Percentiles rank a stretch among this genome's conserved stretches.
These are phyloP conservation scores for Aegilops longissima DNA, from an alignment of 176 grass and related monocot genomes.

Conservation along the genomic window DNA sequence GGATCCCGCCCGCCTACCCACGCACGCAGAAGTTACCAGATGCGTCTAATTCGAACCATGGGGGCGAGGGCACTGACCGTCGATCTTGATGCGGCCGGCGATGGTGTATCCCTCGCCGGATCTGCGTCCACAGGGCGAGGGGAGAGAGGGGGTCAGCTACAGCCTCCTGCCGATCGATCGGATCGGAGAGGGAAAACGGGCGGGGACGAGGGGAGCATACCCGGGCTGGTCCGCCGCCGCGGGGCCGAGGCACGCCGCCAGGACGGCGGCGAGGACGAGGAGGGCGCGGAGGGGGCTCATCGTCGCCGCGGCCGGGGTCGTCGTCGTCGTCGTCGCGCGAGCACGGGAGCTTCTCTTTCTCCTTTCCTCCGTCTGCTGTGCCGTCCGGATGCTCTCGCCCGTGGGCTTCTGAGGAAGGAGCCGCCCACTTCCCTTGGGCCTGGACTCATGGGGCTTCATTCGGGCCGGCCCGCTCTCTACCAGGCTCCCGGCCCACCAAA, in stretches of 20 bases:
- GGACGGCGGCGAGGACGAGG: neutral
- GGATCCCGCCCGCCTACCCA: neutral
- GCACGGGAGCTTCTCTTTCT: neutral
- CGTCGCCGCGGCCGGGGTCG: slow-evolving; percentile 7
- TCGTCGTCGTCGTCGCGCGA: slow-evolving; percentile 17
- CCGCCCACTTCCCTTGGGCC: neutral
- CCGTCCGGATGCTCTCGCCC: too few relatives aligned
- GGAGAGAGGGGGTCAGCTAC: neutral
- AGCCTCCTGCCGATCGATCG: slow-evolving; percentile 28
- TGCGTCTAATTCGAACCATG: neutral
- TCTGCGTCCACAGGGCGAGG: slow-evolving; percentile 31
- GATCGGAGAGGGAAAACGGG: neutral
- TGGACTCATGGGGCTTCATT: neutral
- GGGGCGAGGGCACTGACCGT: slow-evolving; percentile 39
- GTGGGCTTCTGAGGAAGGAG: neutral
- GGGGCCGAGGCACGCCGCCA: neutral
- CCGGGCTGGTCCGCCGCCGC: slow-evolving; percentile 29
- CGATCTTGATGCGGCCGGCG: slow-evolving; percentile 79
- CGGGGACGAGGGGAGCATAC: neutral
- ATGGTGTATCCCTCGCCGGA: slow-evolving; percentile 68
- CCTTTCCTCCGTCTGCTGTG: too few relatives aligned
- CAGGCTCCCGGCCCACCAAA: neutral
- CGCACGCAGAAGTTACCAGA: neutral
- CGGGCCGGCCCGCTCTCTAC: neutral
- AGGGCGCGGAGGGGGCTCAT: slow-evolving; percentile 10